These are phyloP conservation scores for Mortierella polycephala DNA, from an alignment of 371 early-diverging fungal genomes.

Conservation along the genomic window DNA sequence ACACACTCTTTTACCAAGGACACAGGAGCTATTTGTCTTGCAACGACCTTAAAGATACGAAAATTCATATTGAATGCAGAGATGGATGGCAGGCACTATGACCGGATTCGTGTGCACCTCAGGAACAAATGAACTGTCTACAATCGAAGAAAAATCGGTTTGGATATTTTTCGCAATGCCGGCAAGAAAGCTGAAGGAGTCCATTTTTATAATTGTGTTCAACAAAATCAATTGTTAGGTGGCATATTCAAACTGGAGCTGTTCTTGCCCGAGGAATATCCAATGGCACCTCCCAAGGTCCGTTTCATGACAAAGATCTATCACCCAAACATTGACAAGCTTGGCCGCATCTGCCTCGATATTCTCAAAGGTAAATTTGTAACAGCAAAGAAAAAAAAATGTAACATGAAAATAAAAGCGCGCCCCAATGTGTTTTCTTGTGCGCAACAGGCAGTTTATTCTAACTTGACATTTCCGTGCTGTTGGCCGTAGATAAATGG, in stretches of 20 bases:
- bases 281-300: slow-evolving; percentile 98
- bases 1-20: not conserved
- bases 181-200: too few species aligned
- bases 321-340: slow-evolving; percentile 99
- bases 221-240: slow-evolving; percentile 61
- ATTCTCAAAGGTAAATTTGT: slow-evolving; percentile 90
- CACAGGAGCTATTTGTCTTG: not conserved
- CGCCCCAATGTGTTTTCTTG: not conserved
- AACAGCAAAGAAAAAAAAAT: not conserved
- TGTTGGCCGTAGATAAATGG: slow-evolving; percentile 91
- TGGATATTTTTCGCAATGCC: too few species aligned
- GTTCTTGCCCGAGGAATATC: slow-evolving; percentile 98
- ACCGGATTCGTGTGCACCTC: too few species aligned
- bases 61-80: too few species aligned
- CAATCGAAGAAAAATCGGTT: too few species aligned
- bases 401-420: not conserved
- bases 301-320: slow-evolving; percentile 99
- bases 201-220: too few species aligned
- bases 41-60: too few species aligned
- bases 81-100: too few species aligned
- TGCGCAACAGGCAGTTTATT: not conserved
- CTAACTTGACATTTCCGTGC: not conserved
- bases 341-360: slow-evolving; percentile 99
- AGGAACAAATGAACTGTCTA: too few species aligned
- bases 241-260: slow-evolving; percentile 97